Base-by-base conservation (phyloP, 1,284 basidiomycete genomes). In the Austroboletus novae-zelandiae region DNA sequence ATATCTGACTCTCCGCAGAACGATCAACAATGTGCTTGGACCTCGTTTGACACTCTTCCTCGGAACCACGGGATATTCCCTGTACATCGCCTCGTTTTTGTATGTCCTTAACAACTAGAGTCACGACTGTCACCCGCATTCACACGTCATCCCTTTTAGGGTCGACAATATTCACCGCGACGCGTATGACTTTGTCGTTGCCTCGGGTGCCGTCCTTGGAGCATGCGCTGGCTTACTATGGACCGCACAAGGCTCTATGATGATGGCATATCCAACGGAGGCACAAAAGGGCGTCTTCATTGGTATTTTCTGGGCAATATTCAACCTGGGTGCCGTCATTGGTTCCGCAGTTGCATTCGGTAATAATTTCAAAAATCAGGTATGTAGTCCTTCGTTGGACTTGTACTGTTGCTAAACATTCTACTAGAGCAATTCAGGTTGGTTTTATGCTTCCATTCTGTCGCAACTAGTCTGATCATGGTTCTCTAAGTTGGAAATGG, bases 221-320 rank as follows among this genome's bases (percentile, higher is more conserved):
- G 61, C 92, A 46, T 92, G 89, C 61, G 92, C 93, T 13, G 89
- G 87, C 42, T 66, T 94, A 25, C 74, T 94, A n/a, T 92, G 90
- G 91, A 85, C 88, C 1, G 87, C 88, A 1, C 91, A 94, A 62
- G 91, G 91, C 17, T 83, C 83, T 6, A 72, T 93, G 54, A 93
- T 93, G 84, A 74, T 94, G 61, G 78, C 87, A 1, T 94, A 93
- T 66, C 86, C 89, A 0, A 90, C 84, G 36, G 85, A 87, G 64
- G 61, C 70, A 57, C 78, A 91, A 65, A 95, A 94, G 67, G 91
- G 91, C 14, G 73, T 72, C 48, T 89, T 79, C 65, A 91, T 94
- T 55, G 84, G 81, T 18, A 74, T 88, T 41, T 87, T 91, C 67
- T 91, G 88, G 89, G 62, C 74, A 40, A 84, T 89, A 52, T 89